Evolutionary conservation across 2,329 filamentous ascomycete genomes (phyloP).

Genomic region (Ophiostoma himal-ulmi): DNA sequence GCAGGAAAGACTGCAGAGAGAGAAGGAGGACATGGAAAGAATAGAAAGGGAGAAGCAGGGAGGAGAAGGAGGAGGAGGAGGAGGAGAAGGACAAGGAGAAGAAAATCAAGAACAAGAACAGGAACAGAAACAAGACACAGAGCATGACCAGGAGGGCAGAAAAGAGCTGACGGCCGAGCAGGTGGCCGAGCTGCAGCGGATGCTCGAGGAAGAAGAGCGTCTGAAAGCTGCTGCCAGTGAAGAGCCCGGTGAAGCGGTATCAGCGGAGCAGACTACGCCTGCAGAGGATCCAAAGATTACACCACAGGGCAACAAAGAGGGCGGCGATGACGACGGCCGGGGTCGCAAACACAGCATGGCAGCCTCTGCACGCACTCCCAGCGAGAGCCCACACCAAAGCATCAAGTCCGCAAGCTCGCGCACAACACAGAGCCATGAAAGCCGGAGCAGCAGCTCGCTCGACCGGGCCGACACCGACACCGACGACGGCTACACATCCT

Average conservation of each 20-base stretch:
- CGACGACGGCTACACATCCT: slow-evolving; percentile 20
- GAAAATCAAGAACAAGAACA: neutral
- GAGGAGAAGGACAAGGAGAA: neutral
- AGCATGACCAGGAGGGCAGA: neutral
- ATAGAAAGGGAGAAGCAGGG: neutral
- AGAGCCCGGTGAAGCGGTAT: neutral
- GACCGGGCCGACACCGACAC: slow-evolving; percentile 11
- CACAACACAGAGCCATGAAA: neutral
- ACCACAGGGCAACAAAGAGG: neutral
- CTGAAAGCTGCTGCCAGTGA: neutral
- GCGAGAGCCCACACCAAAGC: neutral
- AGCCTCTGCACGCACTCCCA: neutral
- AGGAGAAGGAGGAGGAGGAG: neutral
- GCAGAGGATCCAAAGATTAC: neutral
- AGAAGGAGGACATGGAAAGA: neutral
- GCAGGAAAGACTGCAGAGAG: neutral
- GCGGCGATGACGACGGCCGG: neutral
- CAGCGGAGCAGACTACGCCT: neutral
- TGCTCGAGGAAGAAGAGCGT: neutral
- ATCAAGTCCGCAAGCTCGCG: neutral
- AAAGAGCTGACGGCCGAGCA: neutral
- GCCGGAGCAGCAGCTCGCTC: neutral
- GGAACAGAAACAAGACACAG: neutral
- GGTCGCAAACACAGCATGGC: neutral
- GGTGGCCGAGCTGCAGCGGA: neutral